A percentile compares a stretch with the other conserved stretches of the same genome.
These are phyloP conservation scores for Vaccinium corymbosum DNA, from an alignment of 148 eudicot species.

Conservation along the genomic window DNA sequence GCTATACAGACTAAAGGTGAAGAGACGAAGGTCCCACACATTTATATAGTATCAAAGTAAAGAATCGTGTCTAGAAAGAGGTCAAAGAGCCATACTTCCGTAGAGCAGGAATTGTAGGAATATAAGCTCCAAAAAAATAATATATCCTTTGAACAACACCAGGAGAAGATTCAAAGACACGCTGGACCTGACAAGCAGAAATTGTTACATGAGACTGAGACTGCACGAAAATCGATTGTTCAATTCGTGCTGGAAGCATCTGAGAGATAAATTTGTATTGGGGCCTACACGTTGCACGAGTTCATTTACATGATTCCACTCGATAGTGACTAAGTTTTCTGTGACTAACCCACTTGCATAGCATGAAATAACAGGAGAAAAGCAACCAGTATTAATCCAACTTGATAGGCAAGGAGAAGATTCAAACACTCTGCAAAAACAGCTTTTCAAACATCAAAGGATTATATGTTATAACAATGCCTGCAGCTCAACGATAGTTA, in stretches of 20 bases:
- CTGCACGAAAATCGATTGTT: background rate
- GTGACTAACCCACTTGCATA: background rate
- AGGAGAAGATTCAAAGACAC: conserved; percentile 50
- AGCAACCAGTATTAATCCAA: background rate
- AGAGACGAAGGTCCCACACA: background rate
- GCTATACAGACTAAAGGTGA: background rate
- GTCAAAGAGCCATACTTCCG: conserved; percentile 52
- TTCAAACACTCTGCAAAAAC: background rate
- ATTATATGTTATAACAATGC: background rate
- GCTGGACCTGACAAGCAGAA: conserved; percentile 52
- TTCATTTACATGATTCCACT: background rate
- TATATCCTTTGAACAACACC: conserved; percentile 56
- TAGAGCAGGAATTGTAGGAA: conserved; percentile 73
- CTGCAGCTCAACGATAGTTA: background rate
- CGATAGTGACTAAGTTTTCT: background rate
- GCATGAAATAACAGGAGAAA: background rate
- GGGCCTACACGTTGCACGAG: background rate
- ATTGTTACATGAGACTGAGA: conserved; percentile 12
- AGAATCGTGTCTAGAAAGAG: conserved; percentile 3
- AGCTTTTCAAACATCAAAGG: background rate
- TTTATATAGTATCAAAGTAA: conserved; percentile 5
- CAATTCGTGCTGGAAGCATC: background rate
- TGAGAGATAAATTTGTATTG: background rate
- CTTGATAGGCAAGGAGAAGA: background rate
- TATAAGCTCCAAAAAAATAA: conserved; percentile 62